These are phyloP conservation scores for Aegilops sharonensis DNA, from an alignment of 176 grass and related monocot genomes.

Conservation along the genomic window DNA sequence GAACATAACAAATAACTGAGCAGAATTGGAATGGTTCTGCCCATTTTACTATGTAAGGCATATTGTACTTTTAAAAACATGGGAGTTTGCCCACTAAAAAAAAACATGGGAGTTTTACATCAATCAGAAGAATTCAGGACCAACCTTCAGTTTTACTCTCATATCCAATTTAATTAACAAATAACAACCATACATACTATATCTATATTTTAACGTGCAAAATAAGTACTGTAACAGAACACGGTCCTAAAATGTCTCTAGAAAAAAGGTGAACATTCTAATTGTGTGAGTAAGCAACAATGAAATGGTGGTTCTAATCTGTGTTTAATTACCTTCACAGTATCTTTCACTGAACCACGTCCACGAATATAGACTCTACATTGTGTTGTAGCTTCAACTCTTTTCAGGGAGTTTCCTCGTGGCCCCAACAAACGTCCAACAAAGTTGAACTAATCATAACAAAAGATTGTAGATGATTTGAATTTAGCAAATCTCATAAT, in stretches of 20 bases:
- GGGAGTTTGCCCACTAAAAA: not conserved
- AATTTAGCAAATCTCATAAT: constrained; percentile 12
- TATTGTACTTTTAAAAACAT: not conserved
- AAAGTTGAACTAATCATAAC: constrained; percentile 82
- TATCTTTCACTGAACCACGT: constrained; percentile 90
- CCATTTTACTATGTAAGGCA: not conserved
- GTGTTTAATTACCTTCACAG: constrained; percentile 72
- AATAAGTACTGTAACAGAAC: not conserved
- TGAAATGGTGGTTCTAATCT: constrained; percentile 30
- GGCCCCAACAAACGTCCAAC: constrained; percentile 96
- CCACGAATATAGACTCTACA: constrained; percentile 98
- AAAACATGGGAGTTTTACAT: not conserved
- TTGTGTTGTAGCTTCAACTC: constrained; percentile 94
- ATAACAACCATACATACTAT: not conserved
- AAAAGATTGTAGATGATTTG: constrained; percentile 34
- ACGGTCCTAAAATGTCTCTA: not conserved
- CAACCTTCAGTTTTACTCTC: constrained; percentile 2
- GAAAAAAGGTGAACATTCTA: not conserved
- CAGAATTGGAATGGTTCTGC: not conserved
- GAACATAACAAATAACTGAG: not conserved
- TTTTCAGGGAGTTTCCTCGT: constrained; percentile 96
- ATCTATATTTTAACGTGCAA: not conserved
- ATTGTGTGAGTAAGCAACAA: constrained; percentile 8
- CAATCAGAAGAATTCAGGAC: not conserved
- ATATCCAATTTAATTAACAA: not conserved